Conservation (phyloP, 2,329 filamentous ascomycete genomes). For the Colletotrichum cuscutae region DNA sequence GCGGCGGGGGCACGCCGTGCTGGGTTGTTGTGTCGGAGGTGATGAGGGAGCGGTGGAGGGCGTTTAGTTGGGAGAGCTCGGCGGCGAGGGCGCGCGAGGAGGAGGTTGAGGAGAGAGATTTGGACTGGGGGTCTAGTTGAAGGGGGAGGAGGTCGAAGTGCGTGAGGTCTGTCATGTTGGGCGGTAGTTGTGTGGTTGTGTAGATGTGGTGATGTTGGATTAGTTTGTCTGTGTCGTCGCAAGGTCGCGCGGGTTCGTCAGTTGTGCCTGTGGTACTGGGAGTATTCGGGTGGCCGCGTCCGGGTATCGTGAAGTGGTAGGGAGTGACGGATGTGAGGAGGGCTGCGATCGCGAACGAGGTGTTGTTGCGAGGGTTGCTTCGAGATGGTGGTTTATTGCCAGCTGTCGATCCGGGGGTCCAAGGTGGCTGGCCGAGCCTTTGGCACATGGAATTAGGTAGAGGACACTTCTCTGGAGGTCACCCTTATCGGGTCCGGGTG, state of each 20-base stretch:
- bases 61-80: conserved; percentile 81
- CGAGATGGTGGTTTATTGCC: conserved; percentile 9
- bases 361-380: not conserved
- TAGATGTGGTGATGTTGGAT: not conserved
- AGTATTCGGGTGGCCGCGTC: not conserved
- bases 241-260: not conserved
- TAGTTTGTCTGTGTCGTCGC: not conserved
- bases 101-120: conserved; percentile 70
- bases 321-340: not conserved
- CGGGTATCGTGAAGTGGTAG: conserved; percentile 11
- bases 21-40: conserved; percentile 64
- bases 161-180: conserved; percentile 68
- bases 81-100: conserved; percentile 63
- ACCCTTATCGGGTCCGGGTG: conserved; percentile 13
- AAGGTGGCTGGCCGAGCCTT: not conserved
- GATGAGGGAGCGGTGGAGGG: conserved; percentile 80
- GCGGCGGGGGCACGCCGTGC: conserved; percentile 80
- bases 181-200: not conserved
- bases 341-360: not conserved
- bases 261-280: not conserved
- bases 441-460: not conserved
- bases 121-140: conserved; percentile 82
- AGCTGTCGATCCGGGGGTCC: conserved; percentile 1
- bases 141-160: conserved; percentile 87
- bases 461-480: conserved; percentile 30